A percentile compares a stretch with the other conserved stretches of the same genome.
Evolutionary conservation across 257 asterid species (phyloP).

Genomic region (Solanum clarkiae): DNA sequence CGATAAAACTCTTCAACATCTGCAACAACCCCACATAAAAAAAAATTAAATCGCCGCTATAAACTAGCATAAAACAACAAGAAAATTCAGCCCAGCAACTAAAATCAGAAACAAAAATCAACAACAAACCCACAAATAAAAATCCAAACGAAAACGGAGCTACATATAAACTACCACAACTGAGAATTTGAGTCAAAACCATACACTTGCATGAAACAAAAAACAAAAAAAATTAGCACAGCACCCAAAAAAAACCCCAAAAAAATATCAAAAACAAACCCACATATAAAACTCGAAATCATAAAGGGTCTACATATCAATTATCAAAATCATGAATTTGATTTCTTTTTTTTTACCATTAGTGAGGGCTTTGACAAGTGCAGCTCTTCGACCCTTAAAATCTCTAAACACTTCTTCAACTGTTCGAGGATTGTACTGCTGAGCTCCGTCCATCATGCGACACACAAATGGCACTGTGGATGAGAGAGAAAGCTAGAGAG

Average conservation of each 20-base stretch:
- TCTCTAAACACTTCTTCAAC: conserved; percentile 31
- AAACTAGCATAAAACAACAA: not conserved
- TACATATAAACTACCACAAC: not conserved
- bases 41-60: not conserved
- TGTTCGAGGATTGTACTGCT: conserved; percentile 17
- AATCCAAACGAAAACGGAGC: not conserved
- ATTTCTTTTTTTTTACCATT: not conserved
- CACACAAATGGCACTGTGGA: not conserved
- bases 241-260: not conserved
- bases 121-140: too few relatives aligned
- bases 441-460: conserved; percentile 13
- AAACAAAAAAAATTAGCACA: not conserved
- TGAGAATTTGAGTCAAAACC: not conserved
- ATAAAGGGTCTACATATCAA: not conserved
- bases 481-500: not conserved
- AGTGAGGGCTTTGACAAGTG: conserved; percentile 28
- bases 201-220: not conserved
- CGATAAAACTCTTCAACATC: conserved; percentile 15
- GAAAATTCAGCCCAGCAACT: not conserved
- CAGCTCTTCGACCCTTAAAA: conserved; percentile 34
- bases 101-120: not conserved
- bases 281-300: not conserved
- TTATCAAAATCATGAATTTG: not conserved
- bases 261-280: not conserved
- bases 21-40: not conserved